phyloP scores from a whole-genome alignment of 331 rosid genomes.

The Rhamnella rubrinervis region DNA sequence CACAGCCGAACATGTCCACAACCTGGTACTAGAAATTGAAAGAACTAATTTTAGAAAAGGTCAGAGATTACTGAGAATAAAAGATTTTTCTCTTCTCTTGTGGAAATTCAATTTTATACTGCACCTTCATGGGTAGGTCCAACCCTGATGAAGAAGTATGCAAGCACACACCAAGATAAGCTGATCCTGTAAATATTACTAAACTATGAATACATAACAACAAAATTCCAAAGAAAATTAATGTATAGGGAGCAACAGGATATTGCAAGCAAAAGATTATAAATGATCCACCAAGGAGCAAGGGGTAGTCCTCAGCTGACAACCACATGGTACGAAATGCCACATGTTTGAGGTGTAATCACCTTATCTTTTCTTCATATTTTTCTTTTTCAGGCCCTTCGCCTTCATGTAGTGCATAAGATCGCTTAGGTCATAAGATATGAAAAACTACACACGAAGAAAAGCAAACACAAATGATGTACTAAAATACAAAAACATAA shows the following conservation, averaged over 20 bases:
- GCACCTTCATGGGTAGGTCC: slow-evolving; percentile 99
- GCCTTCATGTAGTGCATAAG: slow-evolving; percentile 46
- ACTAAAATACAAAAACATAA: slow-evolving; percentile 2
- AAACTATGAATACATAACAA: not conserved
- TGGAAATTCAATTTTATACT: not conserved
- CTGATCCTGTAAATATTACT: slow-evolving; percentile 61
- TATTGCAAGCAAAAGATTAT: slow-evolving; percentile 8
- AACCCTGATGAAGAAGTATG: slow-evolving; percentile 96
- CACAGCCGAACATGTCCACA: slow-evolving; percentile 98
- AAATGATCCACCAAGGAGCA: slow-evolving; percentile 64
- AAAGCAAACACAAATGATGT: slow-evolving; percentile 5
- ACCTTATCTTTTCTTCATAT: slow-evolving; percentile 77
- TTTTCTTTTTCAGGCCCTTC: slow-evolving; percentile 88
- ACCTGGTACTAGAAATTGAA: slow-evolving; percentile 41
- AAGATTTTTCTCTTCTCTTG: not conserved
- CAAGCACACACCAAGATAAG: slow-evolving; percentile 87
- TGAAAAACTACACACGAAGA: not conserved
- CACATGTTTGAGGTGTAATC: slow-evolving; percentile 80
- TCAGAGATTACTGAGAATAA: not conserved
- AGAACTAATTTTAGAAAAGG: not conserved
- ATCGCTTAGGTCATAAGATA: not conserved
- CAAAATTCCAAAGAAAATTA: not conserved
- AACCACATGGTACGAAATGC: slow-evolving; percentile 96
- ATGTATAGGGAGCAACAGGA: not conserved
- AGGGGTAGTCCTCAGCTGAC: slow-evolving; percentile 91